Evolutionary conservation across 176 grass and related monocot genomes (phyloP), one percentile per base, ranked within the genome.

Genomic region (Phoenix dactylifera): DNA sequence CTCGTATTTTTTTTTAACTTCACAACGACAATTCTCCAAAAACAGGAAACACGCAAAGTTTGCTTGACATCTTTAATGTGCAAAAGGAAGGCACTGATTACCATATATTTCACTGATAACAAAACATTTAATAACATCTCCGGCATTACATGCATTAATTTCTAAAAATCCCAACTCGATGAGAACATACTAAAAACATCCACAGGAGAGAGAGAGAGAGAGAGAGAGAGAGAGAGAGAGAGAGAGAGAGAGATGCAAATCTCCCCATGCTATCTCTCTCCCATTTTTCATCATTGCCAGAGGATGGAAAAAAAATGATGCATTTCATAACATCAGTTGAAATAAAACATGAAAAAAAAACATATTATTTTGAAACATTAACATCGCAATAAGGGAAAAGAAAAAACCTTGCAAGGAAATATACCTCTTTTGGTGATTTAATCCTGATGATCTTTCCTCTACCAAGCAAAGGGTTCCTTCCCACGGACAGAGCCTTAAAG

Each of bases 371-470:
- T 15, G 17, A 22, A 3, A 67, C 14, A 26, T 26, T 26, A 26
- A 26, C 22, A 30, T 5, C 5, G 2, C 15, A 28, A 26, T 16
- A 28, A 29, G 16, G 7, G 0, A 55, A 22, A 55, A 26, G 54
- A 67, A 22, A 1, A 22, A 26, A 57, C 10, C 14, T 44, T 44
- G 35, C 9, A 44, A 44, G 10, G 9, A 44, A 54, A 20, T 22
- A 22, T 30, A 66, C 64, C 49, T 54, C 18, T 66, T 53, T 66
- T 16, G 4, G 3, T 35, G 12, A 26, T 54, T 26, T 32, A 56
- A 56, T 68, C 65, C 55, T 35, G 26, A 35, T 68, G 52, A 55
- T 68, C 6, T 26, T 35, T 22, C 52, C 3, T 17, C 30, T 9
- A 54, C 65, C 17, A 67, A 55, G n/a, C 6, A 30, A 67, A 53